These are phyloP conservation scores for Blastocystis sp. DNA, from an alignment of 352 stramenopile species.

Conservation along the genomic window DNA sequence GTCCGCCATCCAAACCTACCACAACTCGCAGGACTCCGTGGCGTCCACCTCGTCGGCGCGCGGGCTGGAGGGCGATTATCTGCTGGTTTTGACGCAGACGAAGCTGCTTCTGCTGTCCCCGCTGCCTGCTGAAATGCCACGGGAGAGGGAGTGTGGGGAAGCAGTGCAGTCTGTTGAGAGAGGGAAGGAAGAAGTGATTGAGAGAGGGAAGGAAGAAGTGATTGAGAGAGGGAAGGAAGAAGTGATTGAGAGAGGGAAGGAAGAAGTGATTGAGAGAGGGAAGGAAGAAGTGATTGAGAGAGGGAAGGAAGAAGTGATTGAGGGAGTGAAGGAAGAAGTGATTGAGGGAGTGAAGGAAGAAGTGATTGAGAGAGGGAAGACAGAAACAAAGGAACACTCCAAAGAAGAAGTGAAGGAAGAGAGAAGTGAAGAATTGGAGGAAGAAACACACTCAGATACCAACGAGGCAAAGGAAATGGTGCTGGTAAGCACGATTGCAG, in stretches of 20 bases:
- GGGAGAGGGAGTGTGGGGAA: not conserved
- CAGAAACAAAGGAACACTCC: not conserved
- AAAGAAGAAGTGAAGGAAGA: not conserved
- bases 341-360: not conserved
- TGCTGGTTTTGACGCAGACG: conserved; percentile 34
- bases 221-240: not conserved
- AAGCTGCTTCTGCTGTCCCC: conserved; percentile 17
- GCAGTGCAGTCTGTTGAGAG: not conserved
- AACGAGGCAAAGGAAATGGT: conserved; percentile 5
- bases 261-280: not conserved
- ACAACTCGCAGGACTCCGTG: not conserved
- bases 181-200: not conserved
- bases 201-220: not conserved
- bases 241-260: not conserved
- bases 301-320: not conserved
- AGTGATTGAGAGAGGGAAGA: not conserved
- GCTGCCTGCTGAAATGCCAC: not conserved
- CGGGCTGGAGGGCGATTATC: not conserved
- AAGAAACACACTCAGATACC: not conserved
- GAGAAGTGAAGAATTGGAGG: not conserved
- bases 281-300: not conserved
- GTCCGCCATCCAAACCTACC: conserved; percentile 22
- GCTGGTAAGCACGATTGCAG: not conserved
- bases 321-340: not conserved
- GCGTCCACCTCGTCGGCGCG: not conserved